These are phyloP conservation scores for Yamadazyma mexicana DNA, from an alignment of 1,139 yeast genomes.

Conservation along the genomic window DNA sequence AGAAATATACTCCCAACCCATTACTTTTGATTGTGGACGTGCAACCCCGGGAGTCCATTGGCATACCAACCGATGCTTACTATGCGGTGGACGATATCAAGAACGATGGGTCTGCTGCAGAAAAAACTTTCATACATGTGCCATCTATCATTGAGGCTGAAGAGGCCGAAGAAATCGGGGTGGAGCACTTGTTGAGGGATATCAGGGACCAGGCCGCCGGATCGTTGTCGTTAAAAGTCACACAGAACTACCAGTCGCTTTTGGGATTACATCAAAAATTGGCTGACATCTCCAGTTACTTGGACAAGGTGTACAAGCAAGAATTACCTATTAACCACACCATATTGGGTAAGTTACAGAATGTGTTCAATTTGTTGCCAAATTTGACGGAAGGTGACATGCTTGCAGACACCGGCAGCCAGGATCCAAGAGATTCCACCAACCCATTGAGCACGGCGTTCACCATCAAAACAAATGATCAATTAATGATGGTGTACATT, in stretches of 20 bases:
- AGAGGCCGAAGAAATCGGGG: slow-evolving; percentile 99
- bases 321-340: slow-evolving; percentile 86
- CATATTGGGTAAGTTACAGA: slow-evolving; percentile 90
- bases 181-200: slow-evolving; percentile 91
- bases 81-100: slow-evolving; percentile 92
- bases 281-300: slow-evolving; percentile 74
- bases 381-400: slow-evolving; percentile 48
- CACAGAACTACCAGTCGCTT: slow-evolving; percentile 85
- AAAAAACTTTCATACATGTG: slow-evolving; percentile 88
- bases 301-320: slow-evolving; percentile 70
- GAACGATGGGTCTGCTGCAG: slow-evolving; percentile 94
- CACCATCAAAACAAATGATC: slow-evolving; percentile 91
- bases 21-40: slow-evolving; percentile 89
- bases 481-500: slow-evolving; percentile 89
- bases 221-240: slow-evolving; percentile 77
- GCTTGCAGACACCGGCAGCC: slow-evolving; percentile 15
- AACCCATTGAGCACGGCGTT: slow-evolving; percentile 75
- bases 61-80: slow-evolving; percentile 95
- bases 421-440: slow-evolving; percentile 19
- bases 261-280: slow-evolving; percentile 84
- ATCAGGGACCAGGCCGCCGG: slow-evolving; percentile 98
- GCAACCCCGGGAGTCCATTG: slow-evolving; percentile 66
- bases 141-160: slow-evolving; percentile 95
- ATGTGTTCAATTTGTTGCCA: slow-evolving; percentile 90
- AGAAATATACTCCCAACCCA: slow-evolving; percentile 80